phyloP scores from a whole-genome alignment of 2,329 filamentous ascomycete genomes.

The Tolypocladium cylindrosporum region DNA sequence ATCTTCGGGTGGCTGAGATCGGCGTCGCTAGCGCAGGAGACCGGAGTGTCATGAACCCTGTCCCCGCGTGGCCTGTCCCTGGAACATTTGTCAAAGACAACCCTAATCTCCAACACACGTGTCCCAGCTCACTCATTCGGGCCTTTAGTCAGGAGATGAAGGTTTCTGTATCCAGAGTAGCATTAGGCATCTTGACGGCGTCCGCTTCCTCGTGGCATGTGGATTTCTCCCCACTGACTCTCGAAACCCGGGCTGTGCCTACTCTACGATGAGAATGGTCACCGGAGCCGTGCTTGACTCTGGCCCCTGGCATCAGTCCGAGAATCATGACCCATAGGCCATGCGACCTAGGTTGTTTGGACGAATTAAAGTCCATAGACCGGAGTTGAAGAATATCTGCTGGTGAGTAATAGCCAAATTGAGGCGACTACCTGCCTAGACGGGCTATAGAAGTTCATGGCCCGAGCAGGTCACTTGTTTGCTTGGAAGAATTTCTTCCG shows the following conservation, averaged over 20 bases:
- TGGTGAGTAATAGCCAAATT: not conserved
- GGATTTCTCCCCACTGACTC: not conserved
- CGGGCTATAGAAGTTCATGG: not conserved
- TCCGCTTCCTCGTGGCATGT: not conserved
- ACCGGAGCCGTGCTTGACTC: not conserved
- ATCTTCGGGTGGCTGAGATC: not conserved
- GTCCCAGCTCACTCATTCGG: conserved; percentile 4
- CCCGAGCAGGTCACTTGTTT: not conserved
- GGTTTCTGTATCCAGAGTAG: conserved; percentile 3
- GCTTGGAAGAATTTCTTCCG: not conserved
- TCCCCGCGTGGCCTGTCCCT: not conserved
- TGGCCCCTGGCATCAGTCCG: conserved; percentile 2
- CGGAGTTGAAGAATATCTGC: not conserved
- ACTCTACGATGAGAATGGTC: not conserved
- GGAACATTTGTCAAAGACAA: not conserved
- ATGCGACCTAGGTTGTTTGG: not conserved
- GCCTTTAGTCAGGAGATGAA: conserved; percentile 7
- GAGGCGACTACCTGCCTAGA: not conserved
- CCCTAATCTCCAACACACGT: conserved; percentile 2
- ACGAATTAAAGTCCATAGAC: not conserved
- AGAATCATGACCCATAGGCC: conserved; percentile 2
- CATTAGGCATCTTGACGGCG: not conserved
- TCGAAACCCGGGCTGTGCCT: not conserved
- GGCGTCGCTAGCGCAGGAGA: not conserved
- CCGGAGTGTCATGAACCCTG: not conserved